Base-by-base conservation (phyloP, 371 early-diverging fungal species). In the Massospora cicadina region DNA sequence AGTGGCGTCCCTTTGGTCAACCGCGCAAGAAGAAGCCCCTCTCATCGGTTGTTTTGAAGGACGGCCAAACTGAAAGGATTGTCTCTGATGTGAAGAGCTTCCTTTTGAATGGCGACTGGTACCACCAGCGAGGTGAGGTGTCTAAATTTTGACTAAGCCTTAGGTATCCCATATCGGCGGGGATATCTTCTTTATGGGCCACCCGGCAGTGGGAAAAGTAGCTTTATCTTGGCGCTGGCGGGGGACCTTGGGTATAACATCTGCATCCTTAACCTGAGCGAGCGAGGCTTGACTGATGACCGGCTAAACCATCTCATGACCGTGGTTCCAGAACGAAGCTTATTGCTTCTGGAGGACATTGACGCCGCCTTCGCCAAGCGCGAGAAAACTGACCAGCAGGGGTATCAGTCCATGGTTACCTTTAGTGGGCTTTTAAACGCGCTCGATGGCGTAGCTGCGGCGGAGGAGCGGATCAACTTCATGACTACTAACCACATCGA, bases 401-500 rank as follows among this genome's bases (percentile, higher is more conserved):
- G 87, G 67, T 81, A 76, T 69, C 89, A 87, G 63, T 93, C 97
- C 7, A 92, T 91, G 86, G 88, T 99, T 21, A 99, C 99, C 0
- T 98, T 99, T 73, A 86, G 90, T 67, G 99, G 99, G 2, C 82
- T 99, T 12, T 80, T 99, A 57, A 99, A 99, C 72, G 97, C 99
- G 0, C 74, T 99, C 57, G 99, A 99, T 68, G 99, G 99, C 24
- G 98, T 99, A 32, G 93, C 95, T 5, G 91, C 97, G 1, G 84
- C 95, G 55, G 98, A 98, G 73, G 99, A 98, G 68, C 83, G 98
- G 33, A 86, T 98, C 57, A 86, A 97, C 28, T 91, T 98, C 70
- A 96, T 99, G 92, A 99, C 99, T 12, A 99, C 99, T 10, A 99
- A 99, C 73, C 95, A 96, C 70, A 81, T 96, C 28, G 96, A 95